These are phyloP conservation scores for Aspergillus affinis DNA, from an alignment of 495 filamentous ascomycete species.

Conservation along the genomic window DNA sequence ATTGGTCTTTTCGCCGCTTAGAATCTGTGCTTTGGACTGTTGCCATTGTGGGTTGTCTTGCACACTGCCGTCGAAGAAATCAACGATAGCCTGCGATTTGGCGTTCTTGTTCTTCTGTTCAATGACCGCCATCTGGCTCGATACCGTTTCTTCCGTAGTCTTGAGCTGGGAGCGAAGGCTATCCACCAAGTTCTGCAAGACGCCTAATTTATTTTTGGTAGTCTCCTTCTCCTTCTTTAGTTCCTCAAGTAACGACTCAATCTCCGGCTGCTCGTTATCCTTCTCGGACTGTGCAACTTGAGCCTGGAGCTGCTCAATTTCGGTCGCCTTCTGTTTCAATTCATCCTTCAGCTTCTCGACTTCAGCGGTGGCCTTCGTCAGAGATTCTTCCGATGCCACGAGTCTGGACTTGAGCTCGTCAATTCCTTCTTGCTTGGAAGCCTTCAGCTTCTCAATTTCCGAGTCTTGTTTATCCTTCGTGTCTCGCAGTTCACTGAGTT, in stretches of 20 bases:
- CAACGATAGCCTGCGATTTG: slow-evolving; percentile 34
- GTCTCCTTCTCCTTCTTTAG: slow-evolving; percentile 43
- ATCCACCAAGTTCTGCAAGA: slow-evolving; percentile 53
- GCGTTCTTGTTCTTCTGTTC: slow-evolving; percentile 30
- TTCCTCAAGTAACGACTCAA: slow-evolving; percentile 32
- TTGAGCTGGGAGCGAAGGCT: slow-evolving; percentile 50
- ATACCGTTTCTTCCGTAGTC: slow-evolving; percentile 48
- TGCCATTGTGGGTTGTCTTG: slow-evolving; percentile 38
- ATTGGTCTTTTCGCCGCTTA: slow-evolving; percentile 30
- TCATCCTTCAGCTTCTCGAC: slow-evolving; percentile 54
- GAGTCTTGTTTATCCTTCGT: slow-evolving; percentile 53
- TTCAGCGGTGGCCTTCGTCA: slow-evolving; percentile 46
- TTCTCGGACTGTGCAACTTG: slow-evolving; percentile 38
- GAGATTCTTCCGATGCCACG: slow-evolving; percentile 39
- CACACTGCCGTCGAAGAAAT: slow-evolving; percentile 39
- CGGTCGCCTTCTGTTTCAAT: slow-evolving; percentile 54
- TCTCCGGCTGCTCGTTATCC: slow-evolving; percentile 43
- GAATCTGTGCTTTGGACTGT: slow-evolving; percentile 33
- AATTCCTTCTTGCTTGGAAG: slow-evolving; percentile 36
- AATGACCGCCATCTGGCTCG: slow-evolving; percentile 41
- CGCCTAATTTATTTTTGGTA: slow-evolving; percentile 50
- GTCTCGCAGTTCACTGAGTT: slow-evolving; percentile 59
- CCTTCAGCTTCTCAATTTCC: slow-evolving; percentile 41
- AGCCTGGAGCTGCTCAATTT: slow-evolving; percentile 49
- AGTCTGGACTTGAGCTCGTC: slow-evolving; percentile 43